Evolutionary conservation across 2,329 filamentous ascomycete genomes (phyloP).

Genomic region (Cercospora zeae-maydis): DNA sequence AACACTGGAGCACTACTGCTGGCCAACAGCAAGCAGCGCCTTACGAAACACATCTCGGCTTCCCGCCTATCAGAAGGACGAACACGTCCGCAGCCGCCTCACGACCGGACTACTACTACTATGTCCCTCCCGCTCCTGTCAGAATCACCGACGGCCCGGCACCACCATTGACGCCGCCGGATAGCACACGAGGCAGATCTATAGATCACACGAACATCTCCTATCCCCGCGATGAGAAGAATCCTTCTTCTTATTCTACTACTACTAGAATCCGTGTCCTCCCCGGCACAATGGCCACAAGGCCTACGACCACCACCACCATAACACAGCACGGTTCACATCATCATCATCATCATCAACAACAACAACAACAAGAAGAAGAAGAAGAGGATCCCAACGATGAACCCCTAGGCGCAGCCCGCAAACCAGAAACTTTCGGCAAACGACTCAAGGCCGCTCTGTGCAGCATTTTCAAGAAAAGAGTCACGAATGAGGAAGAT

Average conservation of each 20-base stretch:
- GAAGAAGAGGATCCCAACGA: neutral
- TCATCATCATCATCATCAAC: neutral
- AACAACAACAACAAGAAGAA: too few species aligned
- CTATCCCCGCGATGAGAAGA: neutral
- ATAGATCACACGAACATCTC: neutral
- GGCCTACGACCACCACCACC: neutral
- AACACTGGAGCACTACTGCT: neutral
- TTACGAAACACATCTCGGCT: neutral
- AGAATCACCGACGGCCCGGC: neutral
- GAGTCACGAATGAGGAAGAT: neutral
- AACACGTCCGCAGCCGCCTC: neutral
- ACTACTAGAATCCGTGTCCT: neutral
- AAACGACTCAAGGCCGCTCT: neutral
- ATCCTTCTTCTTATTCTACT: neutral
- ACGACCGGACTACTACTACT: neutral
- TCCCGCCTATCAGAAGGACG: neutral
- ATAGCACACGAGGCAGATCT: neutral
- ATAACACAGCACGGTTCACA: neutral
- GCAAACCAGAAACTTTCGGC: neutral
- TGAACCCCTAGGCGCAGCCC: neutral
- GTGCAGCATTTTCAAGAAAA: neutral
- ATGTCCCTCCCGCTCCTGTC: neutral
- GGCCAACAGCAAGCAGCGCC: neutral
- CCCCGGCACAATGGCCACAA: neutral
- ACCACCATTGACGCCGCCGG: constrained; percentile 2